These are phyloP conservation scores for Tillandsia leiboldiana DNA, from an alignment of 176 grass and related monocot species.

Conservation along the genomic window DNA sequence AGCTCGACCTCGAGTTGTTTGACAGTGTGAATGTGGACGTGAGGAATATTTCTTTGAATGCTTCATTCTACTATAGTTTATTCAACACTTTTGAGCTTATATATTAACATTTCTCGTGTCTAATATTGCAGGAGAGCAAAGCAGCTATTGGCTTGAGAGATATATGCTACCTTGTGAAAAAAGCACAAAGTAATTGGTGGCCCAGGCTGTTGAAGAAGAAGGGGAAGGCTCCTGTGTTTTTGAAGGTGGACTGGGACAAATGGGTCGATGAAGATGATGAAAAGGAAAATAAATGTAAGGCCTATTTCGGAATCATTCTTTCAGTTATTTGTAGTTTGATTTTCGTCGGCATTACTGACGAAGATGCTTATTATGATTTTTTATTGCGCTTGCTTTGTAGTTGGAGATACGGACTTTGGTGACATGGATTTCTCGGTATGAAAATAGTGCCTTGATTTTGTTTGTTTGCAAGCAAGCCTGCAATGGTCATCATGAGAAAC, in stretches of 20 bases:
- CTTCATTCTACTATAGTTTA: not conserved
- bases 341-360: not conserved
- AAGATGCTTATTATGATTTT: not conserved
- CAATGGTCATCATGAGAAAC: not conserved
- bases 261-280: slow-evolving; percentile 92
- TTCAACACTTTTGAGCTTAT: not conserved
- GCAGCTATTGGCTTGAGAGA: slow-evolving; percentile 52
- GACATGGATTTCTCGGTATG: slow-evolving; percentile 91
- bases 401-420: slow-evolving; percentile 41
- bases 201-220: slow-evolving; percentile 60
- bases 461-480: not conserved
- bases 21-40: slow-evolving; percentile 77
- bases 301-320: not conserved
- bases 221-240: slow-evolving; percentile 56
- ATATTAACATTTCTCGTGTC: not conserved
- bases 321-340: not conserved
- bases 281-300: slow-evolving; percentile 49
- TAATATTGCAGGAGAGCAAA: slow-evolving; percentile 64
- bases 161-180: slow-evolving; percentile 78
- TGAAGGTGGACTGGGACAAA: slow-evolving; percentile 97
- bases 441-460: not conserved
- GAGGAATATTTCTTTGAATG: slow-evolving; percentile 5
- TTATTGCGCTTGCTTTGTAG: slow-evolving; percentile 25
- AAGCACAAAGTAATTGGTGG: slow-evolving; percentile 76
- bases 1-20: slow-evolving; percentile 73